Base-by-base conservation (phyloP, 441 rosid species). In the Pelargonium myrrhifolium region DNA sequence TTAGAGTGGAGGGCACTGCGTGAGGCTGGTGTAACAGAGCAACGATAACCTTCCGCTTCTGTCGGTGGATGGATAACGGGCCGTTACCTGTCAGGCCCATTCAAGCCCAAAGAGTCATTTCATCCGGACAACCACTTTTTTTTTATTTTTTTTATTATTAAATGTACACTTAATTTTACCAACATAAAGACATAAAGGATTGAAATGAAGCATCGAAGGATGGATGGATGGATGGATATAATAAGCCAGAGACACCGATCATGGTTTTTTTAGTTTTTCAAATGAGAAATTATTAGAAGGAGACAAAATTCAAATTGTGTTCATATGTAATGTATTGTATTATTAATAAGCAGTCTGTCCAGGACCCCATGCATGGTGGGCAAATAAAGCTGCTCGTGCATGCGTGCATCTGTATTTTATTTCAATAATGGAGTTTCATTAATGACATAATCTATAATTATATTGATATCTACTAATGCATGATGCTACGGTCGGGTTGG, bases 1-100 rank as follows among this genome's bases (percentile, higher is more conserved):
- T 28, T 28, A 1, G 31, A 28, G 31, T 28, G 31, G 31, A 28
- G 31, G 31, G 31, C 3, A 28, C 43, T 15, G 75, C 83, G 80
- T 76, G 74, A 82, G 81, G 79, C 82, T 82, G 82, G 82, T 43
- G 77, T 77, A 75, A 77, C 85, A 79, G 78, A 82, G 78, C 83
- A 77, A 76, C 80, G 83, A 72, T 2, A 0, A 79, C 85, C 28
- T 82, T 67, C 71, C 71, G 55, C 75, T 79, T 60, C 18, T 39
- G 49, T 66, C 77, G 71, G 85, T 64, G 22, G 53, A 45, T 45
- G 53, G 53, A 45, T 45, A 0, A 45, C 53, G 3, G 53, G 8
- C 53, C 15, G 15, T 9, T 9, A 45, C 53, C 4, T 45, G 1
- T 45, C 15, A 9, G 53, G 53, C 14, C 53, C 53, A 45, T 43